These are phyloP conservation scores for Berkeleyomyces rouxiae DNA, from an alignment of 2,329 filamentous ascomycete genomes.

Conservation along the genomic window DNA sequence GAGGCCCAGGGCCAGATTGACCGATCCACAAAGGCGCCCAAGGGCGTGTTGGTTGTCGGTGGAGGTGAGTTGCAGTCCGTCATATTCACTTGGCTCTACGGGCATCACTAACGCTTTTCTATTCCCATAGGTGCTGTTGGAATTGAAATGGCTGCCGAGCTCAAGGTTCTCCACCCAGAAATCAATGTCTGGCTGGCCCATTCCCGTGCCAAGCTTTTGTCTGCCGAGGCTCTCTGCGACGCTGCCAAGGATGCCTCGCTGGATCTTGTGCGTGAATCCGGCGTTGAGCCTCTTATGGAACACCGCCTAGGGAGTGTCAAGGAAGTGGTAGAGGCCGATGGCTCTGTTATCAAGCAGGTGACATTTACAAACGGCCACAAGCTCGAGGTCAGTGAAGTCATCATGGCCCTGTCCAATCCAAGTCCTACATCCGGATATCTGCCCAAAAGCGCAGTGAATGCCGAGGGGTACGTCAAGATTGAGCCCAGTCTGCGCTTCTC, in stretches of 20 bases:
- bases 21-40: conserved; percentile 31
- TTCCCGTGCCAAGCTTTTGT: conserved; percentile 52
- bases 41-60: conserved; percentile 56
- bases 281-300: conserved; percentile 47
- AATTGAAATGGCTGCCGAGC: conserved; percentile 65
- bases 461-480: conserved; percentile 50
- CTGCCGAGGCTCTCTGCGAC: conserved; percentile 54
- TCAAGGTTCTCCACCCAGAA: conserved; percentile 49
- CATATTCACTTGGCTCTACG: neutral
- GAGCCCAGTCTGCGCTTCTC: conserved; percentile 31
- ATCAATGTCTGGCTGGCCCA: conserved; percentile 58
- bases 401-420: conserved; percentile 51
- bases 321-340: conserved; percentile 29
- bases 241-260: conserved; percentile 48
- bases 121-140: conserved; percentile 45
- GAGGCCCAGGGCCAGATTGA: conserved; percentile 46
- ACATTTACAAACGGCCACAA: conserved; percentile 43
- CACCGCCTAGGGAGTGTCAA: conserved; percentile 37
- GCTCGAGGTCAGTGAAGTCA: conserved; percentile 45
- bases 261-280: conserved; percentile 40
- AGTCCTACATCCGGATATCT: conserved; percentile 47
- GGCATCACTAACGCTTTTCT: conserved; percentile 5
- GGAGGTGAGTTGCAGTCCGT: conserved; percentile 30
- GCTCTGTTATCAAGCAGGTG: conserved; percentile 28
- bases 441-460: conserved; percentile 39